These are phyloP conservation scores for Pugionium cornutum DNA, from an alignment of 345 rosid genomes.

Conservation along the genomic window DNA sequence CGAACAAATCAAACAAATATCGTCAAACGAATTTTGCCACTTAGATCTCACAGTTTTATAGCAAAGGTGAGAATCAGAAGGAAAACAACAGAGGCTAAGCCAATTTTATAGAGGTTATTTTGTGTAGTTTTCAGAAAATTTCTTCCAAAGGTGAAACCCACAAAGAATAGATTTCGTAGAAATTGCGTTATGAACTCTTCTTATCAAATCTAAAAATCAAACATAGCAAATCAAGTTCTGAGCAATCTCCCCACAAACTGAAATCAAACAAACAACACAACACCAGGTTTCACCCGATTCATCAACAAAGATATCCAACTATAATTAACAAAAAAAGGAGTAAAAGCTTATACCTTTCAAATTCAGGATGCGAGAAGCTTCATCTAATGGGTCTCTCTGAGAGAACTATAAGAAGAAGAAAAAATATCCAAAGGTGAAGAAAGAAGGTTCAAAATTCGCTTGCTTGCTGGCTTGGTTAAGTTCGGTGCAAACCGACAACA, in stretches of 20 bases:
- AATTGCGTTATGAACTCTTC: background rate
- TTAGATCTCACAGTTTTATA: background rate
- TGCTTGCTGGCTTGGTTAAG: slow-evolving; percentile 35
- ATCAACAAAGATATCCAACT: background rate
- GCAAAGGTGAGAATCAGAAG: slow-evolving; percentile 1
- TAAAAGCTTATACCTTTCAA: slow-evolving; percentile 21
- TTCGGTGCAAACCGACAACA: slow-evolving; percentile 31
- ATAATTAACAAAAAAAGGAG: background rate
- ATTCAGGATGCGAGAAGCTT: slow-evolving; percentile 24
- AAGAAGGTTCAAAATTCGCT: slow-evolving; percentile 22
- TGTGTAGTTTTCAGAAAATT: background rate
- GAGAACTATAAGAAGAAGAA: background rate
- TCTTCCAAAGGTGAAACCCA: background rate
- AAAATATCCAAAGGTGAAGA: slow-evolving; percentile 16
- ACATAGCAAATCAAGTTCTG: background rate
- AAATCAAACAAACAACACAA: slow-evolving; percentile 13
- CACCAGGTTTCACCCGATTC: background rate
- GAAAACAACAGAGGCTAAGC: background rate
- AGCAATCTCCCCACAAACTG: background rate
- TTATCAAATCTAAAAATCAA: slow-evolving; percentile 5
- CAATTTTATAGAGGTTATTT: background rate
- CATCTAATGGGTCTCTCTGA: slow-evolving; percentile 30
- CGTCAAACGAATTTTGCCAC: background rate
- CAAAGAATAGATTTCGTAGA: background rate
- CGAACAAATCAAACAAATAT: slow-evolving; percentile 19